Evolutionary conservation across 192 early-diverging fungal genomes (phyloP), one percentile per base, ranked within the genome.

Genomic region (Mortierella antarctica): DNA sequence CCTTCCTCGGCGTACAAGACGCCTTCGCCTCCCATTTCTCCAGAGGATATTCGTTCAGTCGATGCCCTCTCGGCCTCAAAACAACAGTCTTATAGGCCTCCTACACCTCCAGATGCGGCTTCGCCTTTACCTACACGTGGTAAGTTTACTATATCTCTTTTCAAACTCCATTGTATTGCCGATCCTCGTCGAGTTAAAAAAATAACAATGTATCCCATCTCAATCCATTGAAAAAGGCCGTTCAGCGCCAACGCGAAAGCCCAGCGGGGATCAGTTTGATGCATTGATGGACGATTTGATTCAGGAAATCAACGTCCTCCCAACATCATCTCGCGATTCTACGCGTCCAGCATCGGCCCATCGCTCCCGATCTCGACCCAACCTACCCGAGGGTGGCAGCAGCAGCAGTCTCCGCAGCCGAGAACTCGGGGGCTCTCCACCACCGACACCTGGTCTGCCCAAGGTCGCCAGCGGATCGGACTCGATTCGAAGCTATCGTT

Each of bases 221-320:
- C 41, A n/a, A 11, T 53, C 50, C 0, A 7, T 65, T 8, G n/a
- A 18, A 18, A 23, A n/a, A 80, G 77, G 77, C 18, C 47, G 77
- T 39, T 57, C 65, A 45, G 49, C 68, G 46, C 70, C 70, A 23
- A 46, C 69, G 47, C 56, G 57, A n/a, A 80, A 76, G 41, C 23
- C 53, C 14, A 76, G 62, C 70, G 71, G 62, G 0, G 70, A 70
- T 6, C 73, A 76, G 7, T 72, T 85, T 54, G 84, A 85, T 54
- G 70, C 69, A 9, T 60, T 85, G 60, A 83, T 85, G 79, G 75
- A 85, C 44, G 69, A 85, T 61, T 65, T 85, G 50, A 74, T 85
- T 42, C 71, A 70, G 70, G 84, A 85, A 48, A 78, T 85, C 71
- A 72, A 79, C 55, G 82, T 74, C 48, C 60, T 82, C 55, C 71